Conservation (phyloP, 2,329 filamentous ascomycete species). For the Pyrenophora graminea region DNA sequence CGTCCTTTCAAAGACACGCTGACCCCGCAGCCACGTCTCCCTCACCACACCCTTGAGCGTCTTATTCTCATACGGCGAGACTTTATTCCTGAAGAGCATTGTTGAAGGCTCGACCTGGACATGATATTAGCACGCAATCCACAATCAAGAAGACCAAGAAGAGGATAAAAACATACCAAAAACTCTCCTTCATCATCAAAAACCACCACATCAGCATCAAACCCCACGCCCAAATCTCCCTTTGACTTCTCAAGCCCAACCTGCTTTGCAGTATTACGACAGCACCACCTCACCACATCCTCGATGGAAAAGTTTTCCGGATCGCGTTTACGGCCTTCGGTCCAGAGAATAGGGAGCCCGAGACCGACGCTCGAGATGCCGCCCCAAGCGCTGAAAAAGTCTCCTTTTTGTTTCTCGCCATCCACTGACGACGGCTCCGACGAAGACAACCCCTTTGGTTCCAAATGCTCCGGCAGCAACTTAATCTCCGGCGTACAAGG, state of each 20-base stretch:
- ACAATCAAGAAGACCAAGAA: not conserved
- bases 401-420: constrained; percentile 59
- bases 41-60: constrained; percentile 75
- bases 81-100: constrained; percentile 94
- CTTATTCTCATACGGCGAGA: constrained; percentile 86
- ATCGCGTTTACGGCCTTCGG: constrained; percentile 68
- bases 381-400: constrained; percentile 97
- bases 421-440: constrained; percentile 34
- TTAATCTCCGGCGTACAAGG: constrained; percentile 96
- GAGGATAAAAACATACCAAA: constrained; percentile 58
- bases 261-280: constrained; percentile 82
- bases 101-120: constrained; percentile 60
- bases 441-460: constrained; percentile 41
- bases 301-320: constrained; percentile 60
- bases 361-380: constrained; percentile 94
- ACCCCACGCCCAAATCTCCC: constrained; percentile 77
- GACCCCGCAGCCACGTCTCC: constrained; percentile 84
- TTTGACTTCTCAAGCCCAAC: constrained; percentile 82
- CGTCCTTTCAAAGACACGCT: constrained; percentile 73
- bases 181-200: constrained; percentile 86
- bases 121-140: not conserved
- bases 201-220: constrained; percentile 88
- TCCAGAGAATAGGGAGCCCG: constrained; percentile 88
- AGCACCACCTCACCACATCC: constrained; percentile 85
- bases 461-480: constrained; percentile 75